phyloP scores from a whole-genome alignment of 352 stramenopile genomes.

The Plasmopara halstedii region DNA sequence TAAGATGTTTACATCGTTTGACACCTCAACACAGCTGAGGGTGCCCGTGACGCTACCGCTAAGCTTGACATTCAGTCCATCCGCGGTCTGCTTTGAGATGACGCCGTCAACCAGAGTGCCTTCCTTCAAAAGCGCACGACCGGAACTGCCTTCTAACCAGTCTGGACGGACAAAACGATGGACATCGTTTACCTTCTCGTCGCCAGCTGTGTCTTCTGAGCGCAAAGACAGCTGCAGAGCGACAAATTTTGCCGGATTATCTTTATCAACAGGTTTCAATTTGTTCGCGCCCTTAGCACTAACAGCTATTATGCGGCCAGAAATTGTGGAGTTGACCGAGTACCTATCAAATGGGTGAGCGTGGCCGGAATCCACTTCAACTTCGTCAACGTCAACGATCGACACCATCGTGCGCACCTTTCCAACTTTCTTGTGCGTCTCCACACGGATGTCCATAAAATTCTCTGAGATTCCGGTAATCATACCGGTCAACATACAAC shows the following conservation, averaged over 20 bases:
- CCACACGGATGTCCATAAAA: slow-evolving; percentile 78
- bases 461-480: slow-evolving; percentile 75
- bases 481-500: slow-evolving; percentile 58
- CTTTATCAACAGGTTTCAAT: slow-evolving; percentile 70
- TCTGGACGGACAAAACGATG: slow-evolving; percentile 54
- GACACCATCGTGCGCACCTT: slow-evolving; percentile 75
- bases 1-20: slow-evolving; percentile 46
- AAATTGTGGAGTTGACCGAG: slow-evolving; percentile 62
- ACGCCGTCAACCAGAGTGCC: slow-evolving; percentile 60
- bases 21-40: slow-evolving; percentile 59
- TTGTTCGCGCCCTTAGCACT: slow-evolving; percentile 79
- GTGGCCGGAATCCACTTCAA: slow-evolving; percentile 22
- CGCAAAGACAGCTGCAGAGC: slow-evolving; percentile 64
- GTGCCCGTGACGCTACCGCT: slow-evolving; percentile 68
- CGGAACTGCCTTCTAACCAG: slow-evolving; percentile 65
- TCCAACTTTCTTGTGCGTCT: slow-evolving; percentile 59
- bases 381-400: slow-evolving; percentile 74
- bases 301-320: slow-evolving; percentile 57
- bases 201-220: slow-evolving; percentile 31
- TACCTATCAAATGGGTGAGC: slow-evolving; percentile 78
- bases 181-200: slow-evolving; percentile 28
- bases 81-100: slow-evolving; percentile 50
- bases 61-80: slow-evolving; percentile 55
- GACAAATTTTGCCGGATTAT: slow-evolving; percentile 70
- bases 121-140: slow-evolving; percentile 51